Base-by-base conservation (phyloP, 2,329 filamentous ascomycete genomes). In the Seiridium unicorne region DNA sequence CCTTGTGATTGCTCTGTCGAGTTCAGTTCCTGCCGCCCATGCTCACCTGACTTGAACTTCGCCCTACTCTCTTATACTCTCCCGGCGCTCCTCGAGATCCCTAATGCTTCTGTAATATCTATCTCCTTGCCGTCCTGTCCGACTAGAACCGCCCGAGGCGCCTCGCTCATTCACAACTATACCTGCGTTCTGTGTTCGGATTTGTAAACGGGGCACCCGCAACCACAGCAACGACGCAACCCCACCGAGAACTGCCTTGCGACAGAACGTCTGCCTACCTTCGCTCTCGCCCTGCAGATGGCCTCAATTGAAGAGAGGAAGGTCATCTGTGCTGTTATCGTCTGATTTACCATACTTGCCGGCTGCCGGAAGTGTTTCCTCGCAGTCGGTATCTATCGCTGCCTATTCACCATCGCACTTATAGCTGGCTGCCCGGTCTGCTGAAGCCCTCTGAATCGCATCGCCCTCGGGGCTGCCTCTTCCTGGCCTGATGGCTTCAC, bases 401-500 rank as follows among this genome's bases (percentile, higher is more conserved):
- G 26, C 56, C 32, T 44, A 35, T 44, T 31, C 42, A 32, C 26
- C 55, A 31, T 13, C 26, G 13, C 18, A n/a, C 31, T 40, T 18
- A 36, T 32, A 31, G 10, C 44, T 48, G 9, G 9, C 44, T 18
- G 18, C 7, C n/a, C 36, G 31, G 40, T 57, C 35, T 31, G 26
- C n/a, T 11, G 32, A 48, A 55, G 48, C 58, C 59, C 57, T 31
- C 51, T 58, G 57, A 61, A 51, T 18, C 55, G 53, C 26, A 34
- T 35, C 42, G 57, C 47, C 40, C 40, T n/a, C 13, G 31, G 36
- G 49, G 57, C 35, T 18, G 31, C 32, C 48, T 7, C n/a, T 36
- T 59, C 11, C 34, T 46, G 38, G 35, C 48, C 67, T 64, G 66
- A 73, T 73, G 70, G 70, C 70, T 54, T 44, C 60, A 9, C 58